Evolutionary conservation across 306 rosid genomes (phyloP).

Genomic region (Quercus berberidifolia): DNA sequence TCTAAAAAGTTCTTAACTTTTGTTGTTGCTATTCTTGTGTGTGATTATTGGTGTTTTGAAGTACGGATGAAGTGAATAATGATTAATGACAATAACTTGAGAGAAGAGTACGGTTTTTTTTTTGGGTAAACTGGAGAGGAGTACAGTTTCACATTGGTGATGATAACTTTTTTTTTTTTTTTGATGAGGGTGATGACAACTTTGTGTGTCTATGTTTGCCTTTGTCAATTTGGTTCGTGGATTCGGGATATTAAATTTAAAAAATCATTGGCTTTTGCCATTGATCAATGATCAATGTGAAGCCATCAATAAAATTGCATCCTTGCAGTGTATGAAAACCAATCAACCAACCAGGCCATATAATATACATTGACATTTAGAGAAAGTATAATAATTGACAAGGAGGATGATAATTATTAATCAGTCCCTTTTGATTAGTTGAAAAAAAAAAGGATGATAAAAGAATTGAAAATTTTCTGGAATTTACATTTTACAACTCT

Average conservation of each 20-base stretch:
- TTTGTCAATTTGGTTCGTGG: too few species aligned
- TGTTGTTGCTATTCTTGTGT: background rate
- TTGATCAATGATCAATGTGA: too few species aligned
- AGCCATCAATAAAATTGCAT: too few species aligned
- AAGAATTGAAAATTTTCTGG: background rate
- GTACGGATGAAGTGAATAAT: slow-evolving; percentile 29
- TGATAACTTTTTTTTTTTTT: background rate
- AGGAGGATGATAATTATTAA: background rate
- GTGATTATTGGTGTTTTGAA: background rate
- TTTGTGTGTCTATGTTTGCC: too few species aligned
- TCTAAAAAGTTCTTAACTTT: too few species aligned
- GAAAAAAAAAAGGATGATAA: background rate
- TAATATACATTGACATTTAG: background rate
- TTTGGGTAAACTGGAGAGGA: slow-evolving; percentile 6
- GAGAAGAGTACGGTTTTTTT: slow-evolving; percentile 25
- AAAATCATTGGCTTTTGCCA: too few species aligned
- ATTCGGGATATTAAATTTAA: too few species aligned
- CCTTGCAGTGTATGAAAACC: background rate
- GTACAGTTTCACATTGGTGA: slow-evolving; percentile 61
- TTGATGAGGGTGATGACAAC: slow-evolving; percentile 30
- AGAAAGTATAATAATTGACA: background rate
- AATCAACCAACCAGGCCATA: background rate
- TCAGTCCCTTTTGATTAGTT: background rate
- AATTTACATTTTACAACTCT: background rate
- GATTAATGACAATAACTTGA: slow-evolving; percentile 16